Base-by-base conservation (phyloP, 2,329 filamentous ascomycete genomes). In the Lachnellula subtilissima region DNA sequence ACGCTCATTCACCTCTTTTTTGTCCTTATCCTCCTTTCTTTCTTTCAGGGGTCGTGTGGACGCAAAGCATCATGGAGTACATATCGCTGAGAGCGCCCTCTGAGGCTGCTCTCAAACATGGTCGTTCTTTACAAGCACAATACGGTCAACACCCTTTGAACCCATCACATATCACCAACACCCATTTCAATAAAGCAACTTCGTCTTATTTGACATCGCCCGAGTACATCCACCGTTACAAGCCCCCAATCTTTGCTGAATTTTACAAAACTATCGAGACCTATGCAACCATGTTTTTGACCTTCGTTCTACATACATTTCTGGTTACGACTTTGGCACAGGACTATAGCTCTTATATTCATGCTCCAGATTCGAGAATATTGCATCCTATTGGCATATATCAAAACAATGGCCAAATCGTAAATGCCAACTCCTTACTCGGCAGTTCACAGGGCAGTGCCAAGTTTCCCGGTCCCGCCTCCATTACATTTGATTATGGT, bases 401-500 rank as follows among this genome's bases (percentile, higher is more conserved):
- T 48, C 59, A 65, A 23, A 58, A 69, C 39, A 70, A 70, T 60
- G 69, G 70, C 2, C 63, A 66, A 4, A 65, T 72, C 4, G 54
- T 56, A 11, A 67, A 62, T 49, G 50, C 67, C 1, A 54, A 62
- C 15, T 59, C 61, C 5, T 50, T 65, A 1, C 23, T 55, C 23
- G 42, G 55, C 5, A 23, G 45, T 22, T 17, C 37, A 4, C 50
- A 46, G 22, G 54, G 55, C 17, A 55, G 25, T 32, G 59, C 62
- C 3, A 57, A 52, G 9, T 66, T 70, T 40, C 42, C 55, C n/a
- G 67, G 64, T 17, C 50, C 54, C 7, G 73, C 73, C 3, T 70
- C 71, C 1, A 67, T 73, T 5, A 74, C 72, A 1, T 69, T 70
- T 17, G 73, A 75, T 51, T 74, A 72, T 57, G 67, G 67, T 14